These are phyloP conservation scores for Cyclostephanos invisitatus DNA, from an alignment of 108 stramenopile genomes.

Conservation along the genomic window DNA sequence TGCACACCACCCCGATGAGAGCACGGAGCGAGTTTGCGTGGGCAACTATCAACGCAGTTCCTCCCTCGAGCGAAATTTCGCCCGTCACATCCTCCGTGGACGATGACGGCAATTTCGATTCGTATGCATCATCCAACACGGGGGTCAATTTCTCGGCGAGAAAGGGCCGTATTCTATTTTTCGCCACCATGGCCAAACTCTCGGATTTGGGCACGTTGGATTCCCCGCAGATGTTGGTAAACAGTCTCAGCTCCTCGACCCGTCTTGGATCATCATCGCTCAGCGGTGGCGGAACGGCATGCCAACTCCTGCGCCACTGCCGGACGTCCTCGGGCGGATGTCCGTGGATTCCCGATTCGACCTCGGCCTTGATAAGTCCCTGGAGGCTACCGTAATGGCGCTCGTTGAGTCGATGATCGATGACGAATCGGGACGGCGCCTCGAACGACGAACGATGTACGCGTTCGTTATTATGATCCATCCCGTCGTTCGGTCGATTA, in stretches of 20 bases:
- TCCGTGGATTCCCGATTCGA: slow-evolving; percentile 55
- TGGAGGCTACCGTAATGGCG: slow-evolving; percentile 59
- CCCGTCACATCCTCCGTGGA: neutral
- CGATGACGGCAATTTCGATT: neutral
- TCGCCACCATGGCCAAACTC: slow-evolving; percentile 57
- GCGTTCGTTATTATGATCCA: neutral
- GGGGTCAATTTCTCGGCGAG: slow-evolving; percentile 50
- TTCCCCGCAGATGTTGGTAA: slow-evolving; percentile 42
- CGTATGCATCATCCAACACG: slow-evolving; percentile 34
- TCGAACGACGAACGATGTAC: neutral
- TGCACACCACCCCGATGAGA: slow-evolving; percentile 57
- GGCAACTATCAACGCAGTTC: slow-evolving; percentile 58
- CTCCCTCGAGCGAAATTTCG: slow-evolving; percentile 17
- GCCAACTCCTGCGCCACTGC: slow-evolving; percentile 58
- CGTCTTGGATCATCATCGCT: slow-evolving; percentile 53
- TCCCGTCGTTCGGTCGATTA: slow-evolving; percentile 18
- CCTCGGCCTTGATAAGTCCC: slow-evolving; percentile 51
- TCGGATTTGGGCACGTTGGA: slow-evolving; percentile 58
- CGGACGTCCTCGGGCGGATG: slow-evolving; percentile 47
- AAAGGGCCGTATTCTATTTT: slow-evolving; percentile 55
- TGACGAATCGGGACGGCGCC: slow-evolving; percentile 32
- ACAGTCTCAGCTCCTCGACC: slow-evolving; percentile 41
- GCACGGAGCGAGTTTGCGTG: slow-evolving; percentile 67
- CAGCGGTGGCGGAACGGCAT: slow-evolving; percentile 55
- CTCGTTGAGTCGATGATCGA: slow-evolving; percentile 62